Evolutionary conservation across 106 monocot species (phyloP).

Genomic region (Iris macrosiphon): DNA sequence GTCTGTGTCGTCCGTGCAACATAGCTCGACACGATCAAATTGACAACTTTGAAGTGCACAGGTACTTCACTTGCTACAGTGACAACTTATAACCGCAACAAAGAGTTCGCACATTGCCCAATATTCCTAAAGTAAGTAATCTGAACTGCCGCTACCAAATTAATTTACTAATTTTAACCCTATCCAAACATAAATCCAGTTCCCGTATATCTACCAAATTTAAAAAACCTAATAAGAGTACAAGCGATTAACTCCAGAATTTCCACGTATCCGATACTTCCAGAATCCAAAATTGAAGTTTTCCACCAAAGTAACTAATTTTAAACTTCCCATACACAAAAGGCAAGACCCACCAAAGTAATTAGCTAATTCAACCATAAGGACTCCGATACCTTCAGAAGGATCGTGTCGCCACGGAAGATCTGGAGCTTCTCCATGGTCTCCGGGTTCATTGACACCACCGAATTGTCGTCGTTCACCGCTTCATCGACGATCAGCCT

Average conservation of each 20-base stretch:
- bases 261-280: neutral
- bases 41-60: too few relatives aligned
- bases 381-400: slow-evolving; percentile 32
- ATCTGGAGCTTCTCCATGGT: slow-evolving; percentile 68
- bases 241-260: neutral
- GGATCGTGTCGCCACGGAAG: slow-evolving; percentile 54
- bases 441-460: slow-evolving; percentile 40
- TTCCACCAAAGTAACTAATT: too few relatives aligned
- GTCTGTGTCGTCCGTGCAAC: too few relatives aligned
- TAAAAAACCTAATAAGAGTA: neutral
- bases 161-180: too few relatives aligned
- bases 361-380: neutral
- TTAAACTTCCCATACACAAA: too few relatives aligned
- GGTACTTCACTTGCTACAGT: too few relatives aligned
- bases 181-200: too few relatives aligned
- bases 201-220: neutral
- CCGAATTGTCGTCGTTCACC: slow-evolving; percentile 58
- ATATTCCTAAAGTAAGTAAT: too few relatives aligned
- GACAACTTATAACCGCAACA: too few relatives aligned
- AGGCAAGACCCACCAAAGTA: neutral
- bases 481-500: slow-evolving; percentile 61
- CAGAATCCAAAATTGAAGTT: neutral
- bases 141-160: too few relatives aligned
- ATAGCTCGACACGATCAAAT: too few relatives aligned
- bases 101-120: too few relatives aligned